Evolutionary conservation across 139 green algal genomes (phyloP), one percentile per base, ranked within the genome.

Genomic region (Chlamydomonas eustigma): DNA sequence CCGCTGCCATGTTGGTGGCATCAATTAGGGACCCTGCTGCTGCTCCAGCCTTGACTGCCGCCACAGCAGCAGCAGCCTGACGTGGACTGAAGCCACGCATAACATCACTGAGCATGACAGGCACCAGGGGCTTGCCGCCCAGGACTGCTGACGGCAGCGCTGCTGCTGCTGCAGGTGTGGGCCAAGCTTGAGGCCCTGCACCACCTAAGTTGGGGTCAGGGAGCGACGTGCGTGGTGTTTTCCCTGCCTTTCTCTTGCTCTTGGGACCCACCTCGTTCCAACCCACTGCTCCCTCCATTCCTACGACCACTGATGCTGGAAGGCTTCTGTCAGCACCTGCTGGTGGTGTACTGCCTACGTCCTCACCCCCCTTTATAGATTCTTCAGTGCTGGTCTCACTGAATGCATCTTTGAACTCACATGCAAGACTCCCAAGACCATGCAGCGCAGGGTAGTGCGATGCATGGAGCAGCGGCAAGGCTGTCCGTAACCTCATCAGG

Each of bases 61-160:
- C 44, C 32, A 35, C 80, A n/a, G 65, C 34, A 2, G 63, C 71
- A 28, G 44, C 50, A 30, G 71, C 82, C 50, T 79, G 51, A 34
- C 37, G 66, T 2, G 86, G 89, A 73, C 76, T 84, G 83, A 94
- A 93, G 30, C 58, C 66, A 28, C 80, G 75, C 5, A 94, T 79
- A 1, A 91, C 78, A 1, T 64, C 50, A 37, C 86, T 85, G 37
- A 95, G 82, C 83, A 91, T 88, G 35, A 79, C 78, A 0, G 88
- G 90, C 51, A 85, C 73, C 51, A 95, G 58, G 3, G 88, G 76
- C 63, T 71, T 39, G 2, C 87, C 85, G 8, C 84, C 84, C 38
- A 92, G 82, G 50, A 83, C 33, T 24, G 32, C 51, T 34, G 58
- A 70, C 25, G 28, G 6, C 8, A 22, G 25, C 25, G 32, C 58